Base-by-base conservation (phyloP, 768 basidiomycete species). In the Tulasnella calospora region DNA sequence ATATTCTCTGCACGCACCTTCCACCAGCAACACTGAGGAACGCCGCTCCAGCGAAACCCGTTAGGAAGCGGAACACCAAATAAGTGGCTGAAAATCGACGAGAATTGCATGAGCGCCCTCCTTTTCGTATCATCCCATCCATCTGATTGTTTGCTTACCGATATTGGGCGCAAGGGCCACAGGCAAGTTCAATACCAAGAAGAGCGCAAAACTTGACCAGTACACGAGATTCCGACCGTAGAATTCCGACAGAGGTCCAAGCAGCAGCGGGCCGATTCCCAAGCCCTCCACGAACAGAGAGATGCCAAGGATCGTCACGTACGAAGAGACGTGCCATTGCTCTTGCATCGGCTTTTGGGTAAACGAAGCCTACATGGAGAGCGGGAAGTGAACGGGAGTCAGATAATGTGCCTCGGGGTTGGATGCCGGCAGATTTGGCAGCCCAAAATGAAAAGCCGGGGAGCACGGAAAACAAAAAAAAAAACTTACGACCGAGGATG, bases 141-240 rank as follows among this genome's bases (percentile, higher is more conserved):
- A 36, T 33, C 76, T 78, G 74, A 47, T n/a, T n/a, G 17, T 15
- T 30, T 41, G 35, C 88, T 71, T 73, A 91, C 91, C 87, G 33
- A 90, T 87, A 81, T 92, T 86, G 4, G 89, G 90, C 1, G 92
- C 88, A 79, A 95, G 94, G 0, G 92, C 91, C 7, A 92, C 89
- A 0, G 92, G 91, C 81, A 91, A 91, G n/a, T 90, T 89, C 77
- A 92, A 87, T 1, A 88, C 81, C 81, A 92, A 89, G 83, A 92
- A 90, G 6, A 89, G 80, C 0, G 85, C 80, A 80, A 91, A 94
- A 0, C 92, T 91, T 3, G 87, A 80, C 17, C 87, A 85, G 82
- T 94, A 93, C 17, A 94, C 87, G 61, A 87, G 82, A 77, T 89
- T 90, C 70, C 91, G 86, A 2, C 94, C 92, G 81, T 90, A 89